Conservation (phyloP, 805 yeast species). For the Wickerhamiella azyma region DNA sequence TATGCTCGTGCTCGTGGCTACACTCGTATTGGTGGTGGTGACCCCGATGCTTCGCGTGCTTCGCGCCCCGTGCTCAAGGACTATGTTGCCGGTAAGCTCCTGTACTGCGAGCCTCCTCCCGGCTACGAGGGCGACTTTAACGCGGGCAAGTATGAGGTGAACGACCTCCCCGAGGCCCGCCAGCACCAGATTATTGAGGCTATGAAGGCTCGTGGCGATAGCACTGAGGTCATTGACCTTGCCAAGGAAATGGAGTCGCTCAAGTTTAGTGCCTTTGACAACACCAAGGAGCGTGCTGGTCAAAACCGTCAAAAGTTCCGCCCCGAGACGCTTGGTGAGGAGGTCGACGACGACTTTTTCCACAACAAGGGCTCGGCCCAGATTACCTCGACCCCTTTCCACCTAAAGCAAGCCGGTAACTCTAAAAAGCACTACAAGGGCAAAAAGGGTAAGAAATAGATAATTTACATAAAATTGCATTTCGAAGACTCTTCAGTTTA, state of each 20-base stretch:
- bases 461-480: background rate
- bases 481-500: background rate
- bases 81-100: constrained; percentile 81
- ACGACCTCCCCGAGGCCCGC: constrained; percentile 57
- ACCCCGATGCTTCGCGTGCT: constrained; percentile 93
- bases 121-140: constrained; percentile 57
- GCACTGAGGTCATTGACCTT: constrained; percentile 42
- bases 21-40: constrained; percentile 85
- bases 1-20: constrained; percentile 95
- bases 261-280: constrained; percentile 57
- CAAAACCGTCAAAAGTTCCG: constrained; percentile 28
- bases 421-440: constrained; percentile 60
- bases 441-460: constrained; percentile 41
- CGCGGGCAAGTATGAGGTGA: constrained; percentile 53
- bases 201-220: constrained; percentile 29
- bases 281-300: constrained; percentile 31
- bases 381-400: constrained; percentile 59
- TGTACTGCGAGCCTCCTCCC: constrained; percentile 85
- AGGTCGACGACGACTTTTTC: constrained; percentile 78
- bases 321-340: constrained; percentile 53
- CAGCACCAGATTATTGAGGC: constrained; percentile 51
- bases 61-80: constrained; percentile 86
- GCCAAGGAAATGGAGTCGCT: constrained; percentile 55
- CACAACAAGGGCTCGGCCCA: constrained; percentile 52
- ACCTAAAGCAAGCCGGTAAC: constrained; percentile 26